Evolutionary conservation across 1,139 yeast genomes (phyloP), one percentile per base, ranked within the genome.

Genomic region (Scheffersomyces lignicola): DNA sequence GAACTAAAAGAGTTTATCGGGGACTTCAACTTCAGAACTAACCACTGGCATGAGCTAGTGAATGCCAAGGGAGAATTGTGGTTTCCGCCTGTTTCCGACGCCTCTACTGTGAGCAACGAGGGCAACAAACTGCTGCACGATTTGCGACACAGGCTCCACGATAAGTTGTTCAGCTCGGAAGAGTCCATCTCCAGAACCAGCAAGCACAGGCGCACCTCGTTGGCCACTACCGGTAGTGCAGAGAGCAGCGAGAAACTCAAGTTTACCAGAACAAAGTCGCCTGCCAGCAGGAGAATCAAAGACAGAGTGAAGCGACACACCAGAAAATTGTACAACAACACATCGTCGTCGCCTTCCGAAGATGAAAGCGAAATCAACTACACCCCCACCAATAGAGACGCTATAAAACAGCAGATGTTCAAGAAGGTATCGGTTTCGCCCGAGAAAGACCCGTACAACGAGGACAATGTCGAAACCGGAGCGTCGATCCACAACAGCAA

Each of bases 11-110:
- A 87, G 51, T 56, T 73, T 24, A 60, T 78, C 7, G 70, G 76
- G 33, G 95, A 87, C 52, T 44, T 70, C 16, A 61, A 73, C 0
- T 86, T 95, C 92, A 67, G 90, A 45, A 62, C 71, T 7, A 57
- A 64, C n/a, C 83, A 83, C 49, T 79, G 86, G 80, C 63, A 72
- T 46, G 82, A 81, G 45, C 58, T 86, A 34, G 59, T 60, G 26
- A 69, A 70, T 35, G 62, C 82, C 0, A 57, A 65, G 6, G 89
- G 89, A 0, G 66, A 72, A 20, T 52, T 70, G 6, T 79, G 90
- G 84, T 81, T 74, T 45, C 81, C 81, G 1, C 36, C 41, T 11
- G 31, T 37, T 9, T 34, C 45, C 3, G 31, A 41, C 7, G 27
- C 40, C 14, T 18, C 36, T 25, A n/a, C 25, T 12, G 29, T 10